Base-by-base conservation (phyloP, 2,329 filamentous ascomycete species). In the Aspergillus candidus region DNA sequence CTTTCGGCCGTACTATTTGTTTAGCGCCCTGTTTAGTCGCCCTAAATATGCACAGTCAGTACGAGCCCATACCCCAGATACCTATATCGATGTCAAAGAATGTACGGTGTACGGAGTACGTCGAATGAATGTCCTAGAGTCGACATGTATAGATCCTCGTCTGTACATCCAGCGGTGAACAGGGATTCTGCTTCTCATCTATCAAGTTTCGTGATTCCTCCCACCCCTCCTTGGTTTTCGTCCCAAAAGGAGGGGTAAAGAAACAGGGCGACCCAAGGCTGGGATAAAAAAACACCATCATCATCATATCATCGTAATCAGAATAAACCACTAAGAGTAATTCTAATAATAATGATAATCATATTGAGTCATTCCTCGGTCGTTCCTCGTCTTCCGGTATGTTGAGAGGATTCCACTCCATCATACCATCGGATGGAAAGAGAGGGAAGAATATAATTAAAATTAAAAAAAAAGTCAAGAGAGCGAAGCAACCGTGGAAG, bases 401-500 rank as follows among this genome's bases (percentile, higher is more conserved):
- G 34, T 32, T 30, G 8, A 12, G 15, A 33, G 30, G 39, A 41
- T 27, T 27, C 22, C 22, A 27, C 22, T 27, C 22, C 22, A 27
- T 27, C 22, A 27, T 14, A 22, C 11, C 18, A 33, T 17, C 35
- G 14, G 17, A 11, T 18, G 31, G 18, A 33, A 13, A 32, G 11
- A 30, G 22, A 18, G 32, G 11, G 14, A 30, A 13, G 17, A 34
- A n/a, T 15, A 32, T 18, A 42, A 36, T 27, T 27, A 42, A 32
- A 27, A 17, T 32, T 32, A 38, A 37, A 32, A 45, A 14, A 18
- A 18, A 5, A 46, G 32, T 30, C 6, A 38, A 35, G 11, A 35
- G 36, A 29, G 13, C 38, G 32, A 37, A 43, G 32, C 33, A 38
- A 44, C 43, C 49, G 43, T 47, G 44, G 44, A 44, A 51, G 17